These are phyloP conservation scores for Phlebopus sp. DNA, from an alignment of 1,284 basidiomycete species.

Conservation along the genomic window DNA sequence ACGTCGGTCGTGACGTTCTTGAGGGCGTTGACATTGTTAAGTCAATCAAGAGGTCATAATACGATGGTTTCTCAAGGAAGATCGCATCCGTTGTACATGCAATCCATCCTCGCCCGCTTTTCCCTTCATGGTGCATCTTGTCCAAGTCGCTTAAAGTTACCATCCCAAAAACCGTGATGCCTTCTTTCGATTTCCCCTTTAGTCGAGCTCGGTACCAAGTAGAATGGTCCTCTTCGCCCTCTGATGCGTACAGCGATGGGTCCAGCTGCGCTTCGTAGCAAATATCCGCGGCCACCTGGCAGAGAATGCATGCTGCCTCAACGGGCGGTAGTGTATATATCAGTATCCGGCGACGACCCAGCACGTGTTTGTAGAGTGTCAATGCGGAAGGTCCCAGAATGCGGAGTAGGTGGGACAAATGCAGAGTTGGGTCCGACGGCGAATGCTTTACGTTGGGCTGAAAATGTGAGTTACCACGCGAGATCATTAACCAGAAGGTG, in stretches of 20 bases:
- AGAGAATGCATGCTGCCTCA: slow-evolving; percentile 72
- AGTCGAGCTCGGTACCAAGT: slow-evolving; percentile 29
- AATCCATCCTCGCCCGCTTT: slow-evolving; percentile 68
- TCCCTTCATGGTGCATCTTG: slow-evolving; percentile 52
- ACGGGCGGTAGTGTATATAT: slow-evolving; percentile 77
- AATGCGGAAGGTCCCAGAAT: slow-evolving; percentile 73
- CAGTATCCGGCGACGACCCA: slow-evolving; percentile 66
- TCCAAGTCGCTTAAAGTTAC: slow-evolving; percentile 71
- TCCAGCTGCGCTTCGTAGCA: slow-evolving; percentile 58
- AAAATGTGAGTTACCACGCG: slow-evolving; percentile 6
- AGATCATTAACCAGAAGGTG: background rate
- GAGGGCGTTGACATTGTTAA: slow-evolving; percentile 62
- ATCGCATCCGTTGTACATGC: slow-evolving; percentile 82
- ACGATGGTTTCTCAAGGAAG: slow-evolving; percentile 71
- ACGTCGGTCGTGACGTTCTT: slow-evolving; percentile 58
- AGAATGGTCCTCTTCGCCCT: slow-evolving; percentile 21
- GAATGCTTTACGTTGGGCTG: slow-evolving; percentile 37
- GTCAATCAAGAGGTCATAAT: slow-evolving; percentile 76
- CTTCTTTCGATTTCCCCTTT: slow-evolving; percentile 47
- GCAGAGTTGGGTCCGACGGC: slow-evolving; percentile 40
- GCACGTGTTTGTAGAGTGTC: slow-evolving; percentile 74
- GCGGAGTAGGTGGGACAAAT: slow-evolving; percentile 48
- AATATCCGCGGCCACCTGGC: slow-evolving; percentile 69
- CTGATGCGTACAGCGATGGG: slow-evolving; percentile 16
- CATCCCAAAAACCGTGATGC: slow-evolving; percentile 69